These are phyloP conservation scores for Hypoxylon sp. DNA, from an alignment of 2,329 filamentous ascomycete genomes.

Conservation along the genomic window DNA sequence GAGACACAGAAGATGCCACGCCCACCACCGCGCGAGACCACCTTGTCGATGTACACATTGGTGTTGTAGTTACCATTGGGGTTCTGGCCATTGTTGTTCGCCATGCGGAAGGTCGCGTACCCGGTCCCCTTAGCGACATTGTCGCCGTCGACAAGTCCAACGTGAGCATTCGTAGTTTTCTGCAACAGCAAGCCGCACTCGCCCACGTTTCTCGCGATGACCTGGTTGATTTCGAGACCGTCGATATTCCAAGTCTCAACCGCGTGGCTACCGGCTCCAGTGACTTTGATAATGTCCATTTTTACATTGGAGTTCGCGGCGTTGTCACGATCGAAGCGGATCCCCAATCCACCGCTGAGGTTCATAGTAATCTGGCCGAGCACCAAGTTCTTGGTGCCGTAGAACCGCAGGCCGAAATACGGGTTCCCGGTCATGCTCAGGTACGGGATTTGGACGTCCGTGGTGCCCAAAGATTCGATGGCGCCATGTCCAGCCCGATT, in stretches of 20 bases:
- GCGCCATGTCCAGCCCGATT: constrained; percentile 63
- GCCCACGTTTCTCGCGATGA: constrained; percentile 68
- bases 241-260: constrained; percentile 74
- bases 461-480: constrained; percentile 66
- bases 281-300: constrained; percentile 67
- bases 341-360: constrained; percentile 67
- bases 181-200: constrained; percentile 72
- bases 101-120: constrained; percentile 70
- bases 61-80: constrained; percentile 65
- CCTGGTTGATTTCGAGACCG: constrained; percentile 65
- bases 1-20: constrained; percentile 72
- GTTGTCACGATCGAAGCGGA: constrained; percentile 70
- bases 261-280: constrained; percentile 68
- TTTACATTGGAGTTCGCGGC: constrained; percentile 67
- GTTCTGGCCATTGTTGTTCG: constrained; percentile 68
- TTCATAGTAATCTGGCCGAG: constrained; percentile 70
- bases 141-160: constrained; percentile 69
- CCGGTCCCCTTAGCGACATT: constrained; percentile 68
- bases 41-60: constrained; percentile 68
- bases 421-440: constrained; percentile 71
- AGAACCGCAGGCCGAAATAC: constrained; percentile 71
- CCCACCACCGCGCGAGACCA: constrained; percentile 69
- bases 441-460: constrained; percentile 68
- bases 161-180: constrained; percentile 65
- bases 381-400: constrained; percentile 63